phyloP scores from a whole-genome alignment of 2,329 filamentous ascomycete species.

The Hysterium pulicare region DNA sequence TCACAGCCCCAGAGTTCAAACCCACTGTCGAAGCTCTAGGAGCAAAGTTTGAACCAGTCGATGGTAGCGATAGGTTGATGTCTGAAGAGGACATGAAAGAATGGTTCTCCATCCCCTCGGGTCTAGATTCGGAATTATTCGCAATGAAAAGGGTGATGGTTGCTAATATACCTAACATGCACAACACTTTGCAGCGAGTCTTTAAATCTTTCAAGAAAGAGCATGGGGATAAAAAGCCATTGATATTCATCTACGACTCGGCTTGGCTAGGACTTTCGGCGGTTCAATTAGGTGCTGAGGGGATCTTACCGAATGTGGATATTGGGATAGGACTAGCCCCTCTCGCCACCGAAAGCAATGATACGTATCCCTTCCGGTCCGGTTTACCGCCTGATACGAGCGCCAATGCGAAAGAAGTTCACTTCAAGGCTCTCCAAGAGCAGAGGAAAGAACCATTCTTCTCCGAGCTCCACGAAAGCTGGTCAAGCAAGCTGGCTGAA shows the following conservation, averaged over 20 bases:
- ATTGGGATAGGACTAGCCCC: conserved; percentile 39
- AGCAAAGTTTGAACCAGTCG: conserved; percentile 35
- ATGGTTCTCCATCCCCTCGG: conserved; percentile 19
- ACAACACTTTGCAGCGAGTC: conserved; percentile 31
- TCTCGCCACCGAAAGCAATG: conserved; percentile 13
- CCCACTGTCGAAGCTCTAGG: conserved; percentile 34
- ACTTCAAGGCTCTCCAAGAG: conserved; percentile 11
- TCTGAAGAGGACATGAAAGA: conserved; percentile 17
- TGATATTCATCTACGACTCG: conserved; percentile 46
- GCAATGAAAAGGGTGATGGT: conserved; percentile 37
- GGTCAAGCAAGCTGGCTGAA: conserved; percentile 13
- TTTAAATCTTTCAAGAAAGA: conserved; percentile 24
- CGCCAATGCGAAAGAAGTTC: conserved; percentile 11
- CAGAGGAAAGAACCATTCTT: conserved; percentile 3
- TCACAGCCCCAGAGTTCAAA: conserved; percentile 39
- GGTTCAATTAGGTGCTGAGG: conserved; percentile 29
- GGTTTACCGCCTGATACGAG: conserved; percentile 13
- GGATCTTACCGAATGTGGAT: conserved; percentile 36
- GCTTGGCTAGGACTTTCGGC: conserved; percentile 35
- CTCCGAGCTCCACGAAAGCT: conserved; percentile 17
- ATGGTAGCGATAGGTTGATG: conserved; percentile 23
- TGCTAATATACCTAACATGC: conserved; percentile 30
- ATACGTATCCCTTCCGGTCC: conserved; percentile 16
- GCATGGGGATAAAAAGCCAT: conserved; percentile 32
- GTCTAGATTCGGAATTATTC: conserved; percentile 28